Base-by-base conservation (phyloP, 345 rosid genomes). In the Euphorbia pulcherrima region DNA sequence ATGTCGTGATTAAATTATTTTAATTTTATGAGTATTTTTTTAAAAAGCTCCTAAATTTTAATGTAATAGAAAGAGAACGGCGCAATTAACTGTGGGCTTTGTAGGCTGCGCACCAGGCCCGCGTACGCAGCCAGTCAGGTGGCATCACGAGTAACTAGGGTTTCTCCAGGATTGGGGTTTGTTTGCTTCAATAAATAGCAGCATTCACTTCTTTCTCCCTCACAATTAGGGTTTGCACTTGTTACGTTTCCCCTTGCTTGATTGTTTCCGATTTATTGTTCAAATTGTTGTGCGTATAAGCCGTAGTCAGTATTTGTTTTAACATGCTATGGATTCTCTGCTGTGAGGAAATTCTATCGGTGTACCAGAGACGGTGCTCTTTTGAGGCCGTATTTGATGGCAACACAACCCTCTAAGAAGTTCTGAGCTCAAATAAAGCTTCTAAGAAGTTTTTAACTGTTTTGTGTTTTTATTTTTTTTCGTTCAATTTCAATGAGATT, bases 351-450 rank as follows among this genome's bases (percentile, higher is more conserved):
- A 56, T 13, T 21, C 4, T 37, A 13, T 17, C 17, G 8, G 80
- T 84, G 83, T 76, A 28, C 81, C 82, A 23, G 79, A 84, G 78
- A 27, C 55, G 77, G 69, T 61, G 58, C 59, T 60, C 67, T 24
- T n/a, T 6, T 5, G 67, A 52, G 24, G 10, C 41, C 65, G 70
- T 70, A 70, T 1, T n/a, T 78, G 84, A 79, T 57, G 85, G 82
- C 60, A 68, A 70, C 81, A 84, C 87, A 77, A 60, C 79, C 86
- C 86, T 84, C 86, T 84, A 84, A 82, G 84, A 84, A 82, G 84
- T 84, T 84, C 86, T 78, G 86, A 84, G 88, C 84, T 53, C 26
- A 17, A 9, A 1, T 18, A 37, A 33, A 8, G n/a, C n/a, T n/a
- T n/a, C n/a, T n/a, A n/a, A n/a, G n/a, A n/a, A n/a, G n/a, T n/a